These are phyloP conservation scores for Globisporangium radiosum DNA, from an alignment of 352 stramenopile species.

Conservation along the genomic window DNA sequence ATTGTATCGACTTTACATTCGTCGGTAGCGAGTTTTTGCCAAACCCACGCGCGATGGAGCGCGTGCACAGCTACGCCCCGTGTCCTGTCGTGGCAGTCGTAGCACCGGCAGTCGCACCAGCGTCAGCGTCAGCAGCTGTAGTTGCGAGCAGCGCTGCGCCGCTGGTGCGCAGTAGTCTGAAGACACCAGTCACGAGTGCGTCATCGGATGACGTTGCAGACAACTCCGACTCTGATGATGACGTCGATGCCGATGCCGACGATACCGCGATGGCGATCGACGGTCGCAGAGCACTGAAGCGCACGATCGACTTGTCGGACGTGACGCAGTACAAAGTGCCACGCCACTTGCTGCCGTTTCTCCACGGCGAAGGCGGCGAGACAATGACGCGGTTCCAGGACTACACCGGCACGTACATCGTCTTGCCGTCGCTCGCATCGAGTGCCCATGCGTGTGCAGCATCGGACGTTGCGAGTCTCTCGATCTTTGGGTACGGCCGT, in stretches of 20 bases:
- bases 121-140: background rate
- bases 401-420: slow-evolving; percentile 72
- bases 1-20: slow-evolving; percentile 88
- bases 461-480: slow-evolving; percentile 41
- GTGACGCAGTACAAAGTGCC: slow-evolving; percentile 74
- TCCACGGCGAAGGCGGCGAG: slow-evolving; percentile 61
- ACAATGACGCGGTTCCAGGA: slow-evolving; percentile 77
- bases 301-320: slow-evolving; percentile 71
- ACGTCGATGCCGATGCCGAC: slow-evolving; percentile 13
- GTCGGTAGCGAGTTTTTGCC: slow-evolving; percentile 86
- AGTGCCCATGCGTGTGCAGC: slow-evolving; percentile 4
- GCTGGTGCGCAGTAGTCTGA: too few relatives aligned
- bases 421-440: slow-evolving; percentile 36
- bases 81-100: background rate
- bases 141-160: background rate
- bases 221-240: slow-evolving; percentile 4
- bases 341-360: slow-evolving; percentile 47
- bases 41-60: slow-evolving; percentile 80
- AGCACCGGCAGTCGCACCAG: background rate
- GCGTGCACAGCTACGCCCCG: slow-evolving; percentile 33
- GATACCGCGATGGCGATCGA: slow-evolving; percentile 46
- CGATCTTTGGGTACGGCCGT: slow-evolving; percentile 57
- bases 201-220: background rate
- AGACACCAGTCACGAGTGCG: too few relatives aligned
- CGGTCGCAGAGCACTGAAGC: slow-evolving; percentile 31